Conservation (phyloP, 169 alveolate species). For the Plasmodium relictum region DNA sequence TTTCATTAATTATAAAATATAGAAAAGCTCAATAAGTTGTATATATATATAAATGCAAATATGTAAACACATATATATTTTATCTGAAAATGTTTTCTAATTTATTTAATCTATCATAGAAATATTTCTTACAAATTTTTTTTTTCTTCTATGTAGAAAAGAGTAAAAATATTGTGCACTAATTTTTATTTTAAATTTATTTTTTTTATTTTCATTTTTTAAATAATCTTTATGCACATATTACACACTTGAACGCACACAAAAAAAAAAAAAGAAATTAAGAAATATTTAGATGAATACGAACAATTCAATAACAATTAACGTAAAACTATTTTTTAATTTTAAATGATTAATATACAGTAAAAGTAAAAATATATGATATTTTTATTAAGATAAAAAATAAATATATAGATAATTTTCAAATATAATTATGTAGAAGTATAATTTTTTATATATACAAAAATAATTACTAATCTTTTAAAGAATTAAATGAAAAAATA, state of each 20-base stretch:
- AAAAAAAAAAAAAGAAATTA: slow-evolving; percentile 18
- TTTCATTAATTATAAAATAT: neutral
- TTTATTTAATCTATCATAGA: too few species aligned
- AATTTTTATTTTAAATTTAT: neutral
- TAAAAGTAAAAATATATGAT: too few species aligned
- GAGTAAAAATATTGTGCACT: slow-evolving; percentile 6
- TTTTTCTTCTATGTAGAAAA: slow-evolving; percentile 5
- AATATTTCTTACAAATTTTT: neutral
- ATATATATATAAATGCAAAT: neutral
- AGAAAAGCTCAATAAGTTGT: neutral
- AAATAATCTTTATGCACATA: neutral
- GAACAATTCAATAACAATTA: too few species aligned
- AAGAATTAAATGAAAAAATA: too few species aligned
- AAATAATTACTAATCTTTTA: too few species aligned
- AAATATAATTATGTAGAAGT: too few species aligned
- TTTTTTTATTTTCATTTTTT: neutral
- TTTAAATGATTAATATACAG: too few species aligned
- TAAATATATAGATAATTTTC: too few species aligned
- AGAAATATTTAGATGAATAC: neutral
- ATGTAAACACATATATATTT: neutral
- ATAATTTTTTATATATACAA: too few species aligned
- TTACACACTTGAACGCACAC: slow-evolving; percentile 16
- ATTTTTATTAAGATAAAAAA: too few species aligned
- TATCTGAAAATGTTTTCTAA: too few species aligned
- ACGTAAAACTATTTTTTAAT: neutral